These are phyloP conservation scores for Candida arabinofermentans DNA, from an alignment of 805 yeast species.

Conservation along the genomic window DNA sequence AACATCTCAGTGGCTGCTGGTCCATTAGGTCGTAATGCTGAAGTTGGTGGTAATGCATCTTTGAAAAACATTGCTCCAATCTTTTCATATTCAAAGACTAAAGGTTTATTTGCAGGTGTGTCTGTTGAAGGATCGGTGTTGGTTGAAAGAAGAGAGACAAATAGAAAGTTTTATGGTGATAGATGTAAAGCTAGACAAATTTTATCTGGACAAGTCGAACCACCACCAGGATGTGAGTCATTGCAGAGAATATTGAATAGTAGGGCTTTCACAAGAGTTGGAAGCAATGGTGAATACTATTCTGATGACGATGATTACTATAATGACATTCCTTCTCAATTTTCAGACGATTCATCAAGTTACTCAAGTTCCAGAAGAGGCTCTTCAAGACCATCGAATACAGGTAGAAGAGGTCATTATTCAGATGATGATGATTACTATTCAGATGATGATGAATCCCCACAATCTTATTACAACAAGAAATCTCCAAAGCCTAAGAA, in stretches of 20 bases:
- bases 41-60: conserved; percentile 94
- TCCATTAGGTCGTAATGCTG: conserved; percentile 95
- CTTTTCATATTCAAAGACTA: conserved; percentile 90
- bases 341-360: conserved; percentile 48
- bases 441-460: conserved; percentile 35
- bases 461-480: conserved; percentile 24
- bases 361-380: conserved; percentile 21
- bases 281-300: conserved; percentile 42
- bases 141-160: conserved; percentile 96
- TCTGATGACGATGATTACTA: conserved; percentile 63
- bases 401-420: conserved; percentile 20
- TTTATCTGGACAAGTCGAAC: conserved; percentile 80
- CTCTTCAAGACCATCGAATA: conserved; percentile 8
- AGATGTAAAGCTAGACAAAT: conserved; percentile 85
- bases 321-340: conserved; percentile 71
- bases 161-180: conserved; percentile 88
- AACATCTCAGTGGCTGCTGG: conserved; percentile 96
- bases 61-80: conserved; percentile 83
- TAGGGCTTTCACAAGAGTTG: conserved; percentile 62
- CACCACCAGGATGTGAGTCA: conserved; percentile 89
- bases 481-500: conserved; percentile 11
- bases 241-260: conserved; percentile 82
- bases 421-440: conserved; percentile 25
- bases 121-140: conserved; percentile 95
- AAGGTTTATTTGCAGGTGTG: conserved; percentile 96